Percentiles rank a stretch among this genome's conserved stretches.
Evolutionary conservation across 768 basidiomycete species (phyloP).

Genomic region (Antrodiella citrinella): DNA sequence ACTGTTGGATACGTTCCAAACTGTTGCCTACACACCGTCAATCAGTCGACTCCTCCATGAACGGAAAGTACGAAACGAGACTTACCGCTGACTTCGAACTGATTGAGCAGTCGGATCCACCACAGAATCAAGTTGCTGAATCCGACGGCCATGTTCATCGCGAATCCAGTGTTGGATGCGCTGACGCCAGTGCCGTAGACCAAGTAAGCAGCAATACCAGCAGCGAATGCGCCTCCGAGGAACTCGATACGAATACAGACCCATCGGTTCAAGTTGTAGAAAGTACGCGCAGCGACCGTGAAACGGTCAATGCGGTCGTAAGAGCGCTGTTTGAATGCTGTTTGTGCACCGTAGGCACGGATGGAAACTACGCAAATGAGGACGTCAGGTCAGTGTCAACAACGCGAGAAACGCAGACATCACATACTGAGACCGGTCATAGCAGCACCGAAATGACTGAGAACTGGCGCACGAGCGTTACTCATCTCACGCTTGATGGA

Average conservation of each 20-base stretch:
- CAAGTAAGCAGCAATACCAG: conserved; percentile 45
- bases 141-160: conserved; percentile 32
- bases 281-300: conserved; percentile 30
- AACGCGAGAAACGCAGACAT: conserved; percentile 8
- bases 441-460: conserved; percentile 46
- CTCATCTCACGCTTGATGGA: conserved; percentile 52
- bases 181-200: conserved; percentile 37
- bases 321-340: conserved; percentile 33
- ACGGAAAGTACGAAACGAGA: too few species aligned
- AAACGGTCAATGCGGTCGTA: conserved; percentile 40
- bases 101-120: conserved; percentile 38
- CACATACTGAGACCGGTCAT: conserved; percentile 44
- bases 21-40: conserved; percentile 19
- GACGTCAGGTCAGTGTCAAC: not conserved
- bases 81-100: conserved; percentile 40
- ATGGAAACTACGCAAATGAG: conserved; percentile 31
- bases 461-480: conserved; percentile 40
- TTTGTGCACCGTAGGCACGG: conserved; percentile 49
- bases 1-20: conserved; percentile 44
- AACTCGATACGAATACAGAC: conserved; percentile 42
- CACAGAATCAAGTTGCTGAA: conserved; percentile 52
- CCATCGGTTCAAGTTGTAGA: conserved; percentile 38
- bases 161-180: conserved; percentile 32
- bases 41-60: conserved; percentile 18
- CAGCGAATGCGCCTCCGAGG: conserved; percentile 40